These are phyloP conservation scores for Moesziomyces sp. DNA, from an alignment of 1,284 basidiomycete species.

Conservation along the genomic window DNA sequence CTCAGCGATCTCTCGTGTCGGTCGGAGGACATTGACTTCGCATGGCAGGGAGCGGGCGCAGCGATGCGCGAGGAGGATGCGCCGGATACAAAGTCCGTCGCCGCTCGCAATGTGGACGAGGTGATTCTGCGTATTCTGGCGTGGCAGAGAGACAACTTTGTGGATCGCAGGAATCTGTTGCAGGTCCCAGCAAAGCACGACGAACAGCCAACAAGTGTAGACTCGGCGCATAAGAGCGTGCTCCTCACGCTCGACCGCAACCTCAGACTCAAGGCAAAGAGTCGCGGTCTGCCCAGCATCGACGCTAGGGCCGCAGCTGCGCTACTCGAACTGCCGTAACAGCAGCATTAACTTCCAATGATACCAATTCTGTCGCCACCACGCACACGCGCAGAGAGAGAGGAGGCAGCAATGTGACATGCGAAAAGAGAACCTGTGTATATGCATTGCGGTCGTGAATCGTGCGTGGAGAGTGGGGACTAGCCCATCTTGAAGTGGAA, in stretches of 20 bases:
- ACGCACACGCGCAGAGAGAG: not conserved
- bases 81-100: slow-evolving; percentile 62
- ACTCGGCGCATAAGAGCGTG: slow-evolving; percentile 79
- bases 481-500: slow-evolving; percentile 58
- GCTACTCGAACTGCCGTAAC: slow-evolving; percentile 11
- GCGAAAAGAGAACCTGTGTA: not conserved
- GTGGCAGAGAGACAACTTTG: slow-evolving; percentile 93
- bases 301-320: slow-evolving; percentile 69
- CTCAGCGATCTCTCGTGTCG: slow-evolving; percentile 83
- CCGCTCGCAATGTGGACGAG: slow-evolving; percentile 88
- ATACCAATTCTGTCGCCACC: too few species aligned
- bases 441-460: not conserved
- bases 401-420: not conserved
- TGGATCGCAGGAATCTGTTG: slow-evolving; percentile 78
- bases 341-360: not conserved
- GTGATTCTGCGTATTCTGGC: slow-evolving; percentile 88
- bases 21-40: slow-evolving; percentile 84
- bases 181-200: slow-evolving; percentile 50
- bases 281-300: slow-evolving; percentile 80
- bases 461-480: too few species aligned
- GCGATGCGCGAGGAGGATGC: slow-evolving; percentile 1
- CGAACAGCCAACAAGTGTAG: slow-evolving; percentile 10
- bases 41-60: slow-evolving; percentile 19
- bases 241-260: slow-evolving; percentile 91
- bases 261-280: slow-evolving; percentile 71